Base-by-base conservation (phyloP, 805 yeast genomes). In the Clavispora asparagi region DNA sequence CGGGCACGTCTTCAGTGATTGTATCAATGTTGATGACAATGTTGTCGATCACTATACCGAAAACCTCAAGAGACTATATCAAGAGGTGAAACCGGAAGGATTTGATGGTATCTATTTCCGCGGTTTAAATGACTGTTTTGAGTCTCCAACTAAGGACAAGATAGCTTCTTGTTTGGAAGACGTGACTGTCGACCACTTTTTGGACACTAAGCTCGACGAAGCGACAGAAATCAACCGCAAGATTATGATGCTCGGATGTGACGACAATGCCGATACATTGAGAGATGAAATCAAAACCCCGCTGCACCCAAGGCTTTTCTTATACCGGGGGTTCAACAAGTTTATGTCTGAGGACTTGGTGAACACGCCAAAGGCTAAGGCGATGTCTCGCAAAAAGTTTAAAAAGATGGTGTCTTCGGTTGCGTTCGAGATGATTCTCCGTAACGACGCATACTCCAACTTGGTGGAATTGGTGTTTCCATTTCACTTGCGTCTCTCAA, bases 361-460 rank as follows among this genome's bases (percentile, higher is more conserved):
- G n/a, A 56, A 63, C 28, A 72, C 79, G 44, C 64, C 73, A 6
- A 61, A 59, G 39, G 71, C 75, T 40, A 49, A 62, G 25, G 51
- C 53, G 8, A 46, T 66, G 40, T 77, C 83, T 0, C 73, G 68
- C 43, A 78, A 77, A 59, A 65, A 67, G 42, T 75, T 71, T 59
- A 79, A 79, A 54, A 78, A 77, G 58, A 60, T 68, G 23, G 73
- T 77, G 16, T 68, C 82, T 1, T 71, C 70, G 47, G 77, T 80
- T 39, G 82, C 85, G 1, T 80, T 79, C 59, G 83, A 80, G 56
- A 81, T 81, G 85, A 81, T 81, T 49, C 44, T 60, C 51, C 65
- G 85, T 52, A 81, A 81, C 56, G 85, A 81, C 55, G 85, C 85
- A 1, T 80, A 81, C 57, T 80, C 85, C 8, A 81, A 81, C 57